Conservation (phyloP, 2,329 filamentous ascomycete genomes). For the Scortechinia acanthostroma region DNA sequence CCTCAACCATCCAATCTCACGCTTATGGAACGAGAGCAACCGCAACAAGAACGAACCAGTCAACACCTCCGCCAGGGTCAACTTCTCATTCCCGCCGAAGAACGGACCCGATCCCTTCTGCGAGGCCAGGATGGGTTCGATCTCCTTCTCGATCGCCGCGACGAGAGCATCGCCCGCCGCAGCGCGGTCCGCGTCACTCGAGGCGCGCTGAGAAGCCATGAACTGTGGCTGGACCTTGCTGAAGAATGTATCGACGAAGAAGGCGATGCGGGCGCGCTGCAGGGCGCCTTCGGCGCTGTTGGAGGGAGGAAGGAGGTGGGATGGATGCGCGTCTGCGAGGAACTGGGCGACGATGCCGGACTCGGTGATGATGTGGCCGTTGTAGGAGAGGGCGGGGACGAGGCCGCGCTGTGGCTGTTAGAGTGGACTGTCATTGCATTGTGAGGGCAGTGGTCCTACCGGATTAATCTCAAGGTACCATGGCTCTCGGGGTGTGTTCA, state of each 20-base stretch:
- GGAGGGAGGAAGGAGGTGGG: constrained; percentile 53
- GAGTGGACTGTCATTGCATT: no score
- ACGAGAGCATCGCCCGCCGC: constrained; percentile 40
- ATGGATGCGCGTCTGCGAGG: constrained; percentile 62
- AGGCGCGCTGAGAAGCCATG: constrained; percentile 35
- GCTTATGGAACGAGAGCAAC: constrained; percentile 44
- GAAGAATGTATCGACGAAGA: constrained; percentile 68
- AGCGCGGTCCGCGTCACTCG: constrained; percentile 39
- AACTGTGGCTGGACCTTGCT: constrained; percentile 46
- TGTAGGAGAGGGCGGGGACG: constrained; percentile 64
- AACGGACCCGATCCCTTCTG: constrained; percentile 40
- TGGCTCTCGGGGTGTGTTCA: constrained; percentile 57
- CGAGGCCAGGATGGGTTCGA: constrained; percentile 59
- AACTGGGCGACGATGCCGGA: constrained; percentile 70
- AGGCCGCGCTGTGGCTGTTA: constrained; percentile 46
- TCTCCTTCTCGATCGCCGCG: constrained; percentile 53
- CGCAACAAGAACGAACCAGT: constrained; percentile 63
- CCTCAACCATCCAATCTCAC: constrained; percentile 11
- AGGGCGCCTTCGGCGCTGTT: constrained; percentile 45
- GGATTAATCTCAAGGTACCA: constrained; percentile 76
- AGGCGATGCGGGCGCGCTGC: constrained; percentile 56
- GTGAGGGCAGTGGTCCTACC: constrained; percentile 13
- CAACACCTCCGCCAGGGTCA: constrained; percentile 72
- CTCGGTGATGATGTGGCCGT: constrained; percentile 64
- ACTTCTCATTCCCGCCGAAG: constrained; percentile 52